phyloP scores from a whole-genome alignment of 805 yeast genomes.

The Saccharomycopsis selenospora region DNA sequence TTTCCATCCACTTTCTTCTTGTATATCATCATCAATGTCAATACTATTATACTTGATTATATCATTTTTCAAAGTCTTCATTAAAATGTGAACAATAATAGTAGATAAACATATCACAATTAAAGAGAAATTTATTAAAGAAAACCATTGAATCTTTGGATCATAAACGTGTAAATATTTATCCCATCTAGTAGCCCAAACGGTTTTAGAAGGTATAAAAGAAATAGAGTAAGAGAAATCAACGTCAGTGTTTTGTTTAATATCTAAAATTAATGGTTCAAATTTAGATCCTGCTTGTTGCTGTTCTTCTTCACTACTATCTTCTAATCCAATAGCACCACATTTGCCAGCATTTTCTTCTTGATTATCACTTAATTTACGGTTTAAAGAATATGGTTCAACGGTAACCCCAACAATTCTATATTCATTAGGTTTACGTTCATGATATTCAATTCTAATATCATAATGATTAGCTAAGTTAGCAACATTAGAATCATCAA shows the following conservation, averaged over 20 bases:
- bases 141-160: slow-evolving; percentile 94
- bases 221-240: slow-evolving; percentile 76
- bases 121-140: slow-evolving; percentile 77
- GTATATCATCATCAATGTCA: slow-evolving; percentile 64
- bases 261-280: slow-evolving; percentile 41
- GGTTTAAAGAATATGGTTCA: slow-evolving; percentile 52
- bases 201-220: slow-evolving; percentile 62
- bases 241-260: slow-evolving; percentile 50
- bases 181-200: slow-evolving; percentile 99
- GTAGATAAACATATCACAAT: slow-evolving; percentile 71
- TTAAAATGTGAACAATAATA: slow-evolving; percentile 70
- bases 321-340: background rate
- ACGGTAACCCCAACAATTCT: slow-evolving; percentile 91
- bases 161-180: slow-evolving; percentile 86
- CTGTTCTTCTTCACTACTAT: background rate
- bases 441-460: slow-evolving; percentile 74
- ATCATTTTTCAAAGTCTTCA: slow-evolving; percentile 76
- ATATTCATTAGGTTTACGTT: slow-evolving; percentile 54
- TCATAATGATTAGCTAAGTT: slow-evolving; percentile 77
- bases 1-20: slow-evolving; percentile 97
- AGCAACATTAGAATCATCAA: slow-evolving; percentile 49
- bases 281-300: background rate
- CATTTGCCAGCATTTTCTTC: background rate
- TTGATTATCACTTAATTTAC: slow-evolving; percentile 20
- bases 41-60: slow-evolving; percentile 84